Base-by-base conservation (phyloP, 495 filamentous ascomycete species). In the Tuber umbilicatum region DNA sequence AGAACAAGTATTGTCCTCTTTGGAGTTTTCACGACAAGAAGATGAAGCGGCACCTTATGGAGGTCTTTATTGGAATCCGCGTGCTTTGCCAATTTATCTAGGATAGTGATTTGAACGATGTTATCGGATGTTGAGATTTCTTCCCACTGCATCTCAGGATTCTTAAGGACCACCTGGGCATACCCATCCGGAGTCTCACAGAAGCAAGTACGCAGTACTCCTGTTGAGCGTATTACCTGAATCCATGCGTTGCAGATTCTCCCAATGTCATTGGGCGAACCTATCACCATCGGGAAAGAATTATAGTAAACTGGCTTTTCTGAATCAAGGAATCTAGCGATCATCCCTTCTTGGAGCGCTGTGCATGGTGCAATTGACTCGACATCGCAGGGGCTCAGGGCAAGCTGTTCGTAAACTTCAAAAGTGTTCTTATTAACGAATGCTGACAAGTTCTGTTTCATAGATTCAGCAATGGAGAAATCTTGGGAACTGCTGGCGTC, bases 331-430 rank as follows among this genome's bases (percentile, higher is more conserved):
- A 90, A 90, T 68, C 89, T 86, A 31, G 90, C 88, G 68, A 95
- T 89, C 84, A 96, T 93, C 17, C 92, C 93, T 78, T 93, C 87
- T 78, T 97, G 93, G 2, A 95, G 84, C 0, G 92, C 86, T 0
- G 93, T 93, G 77, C 92, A 94, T 16, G 91, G 93, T 2, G 88
- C 86, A 73, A 96, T 89, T 42, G 86, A 86, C 78, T 93, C 88
- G 16, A 96, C 86, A n/a, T 88, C 84, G 31, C 84, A 76, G 7
- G 79, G 75, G 2, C 76, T 50, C 10, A 88, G 71, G 1, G 81
- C 82, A 0, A 93, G 83, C 5, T 83, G 83, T 38, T 84, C 83
- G 38, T 86, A 86, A 31, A 88, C 83, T 10, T 78, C 78, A 71
- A 85, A 83, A 1, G 85, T 82, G 80, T 90, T 84, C 67, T 85